Evolutionary conservation across 2,329 filamentous ascomycete species (phyloP), one percentile per base, ranked within the genome.

Genomic region (Ophidiomyces ophidiicola): DNA sequence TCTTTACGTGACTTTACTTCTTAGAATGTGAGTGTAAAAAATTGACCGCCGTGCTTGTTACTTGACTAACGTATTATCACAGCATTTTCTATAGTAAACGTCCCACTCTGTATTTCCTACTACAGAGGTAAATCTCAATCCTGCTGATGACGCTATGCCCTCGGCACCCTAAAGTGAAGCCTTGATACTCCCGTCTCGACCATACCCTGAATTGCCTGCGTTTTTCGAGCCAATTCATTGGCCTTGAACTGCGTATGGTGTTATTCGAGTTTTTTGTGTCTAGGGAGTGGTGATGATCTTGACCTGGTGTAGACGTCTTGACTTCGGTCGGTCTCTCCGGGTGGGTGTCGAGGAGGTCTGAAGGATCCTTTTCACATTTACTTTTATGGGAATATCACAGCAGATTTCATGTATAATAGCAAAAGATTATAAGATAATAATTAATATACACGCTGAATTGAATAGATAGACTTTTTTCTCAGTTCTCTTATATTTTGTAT

Each of bases 81-180:
- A 65, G 61, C 83, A 84, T 83, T 92, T n/a, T 93, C 82, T 93
- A 87, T 86, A 94, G 85, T 87, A 79, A 73, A 83, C 78, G 78
- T 86, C 57, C 74, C 72, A 73, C 78, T 84, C 82, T 90, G 80
- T 84, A 78, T 80, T 88, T 76, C 77, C 76, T 74, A 86, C 74
- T 81, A 72, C 72, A 93, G 86, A 82, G 76, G 85, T 81, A 88
- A 80, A 69, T 71, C 75, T 77, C 76, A 88, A 78, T 82, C 83
- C 85, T 83, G 82, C 82, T 83, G 84, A 92, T 90, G 84, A 92
- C 64, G 48, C 55, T 56, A 82, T 74, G 80, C 83, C 83, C 81
- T 83, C 83, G 77, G 71, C 72, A 68, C 80, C 80, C 78, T 76
- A 83, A 82, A 86, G 82, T 90, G 82, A 87, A 80, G 65, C 71